A percentile compares a stretch with the other conserved stretches of the same genome.
Conservation (phyloP, 2,329 filamentous ascomycete genomes). For the Chrysosphaeria jannelii region DNA sequence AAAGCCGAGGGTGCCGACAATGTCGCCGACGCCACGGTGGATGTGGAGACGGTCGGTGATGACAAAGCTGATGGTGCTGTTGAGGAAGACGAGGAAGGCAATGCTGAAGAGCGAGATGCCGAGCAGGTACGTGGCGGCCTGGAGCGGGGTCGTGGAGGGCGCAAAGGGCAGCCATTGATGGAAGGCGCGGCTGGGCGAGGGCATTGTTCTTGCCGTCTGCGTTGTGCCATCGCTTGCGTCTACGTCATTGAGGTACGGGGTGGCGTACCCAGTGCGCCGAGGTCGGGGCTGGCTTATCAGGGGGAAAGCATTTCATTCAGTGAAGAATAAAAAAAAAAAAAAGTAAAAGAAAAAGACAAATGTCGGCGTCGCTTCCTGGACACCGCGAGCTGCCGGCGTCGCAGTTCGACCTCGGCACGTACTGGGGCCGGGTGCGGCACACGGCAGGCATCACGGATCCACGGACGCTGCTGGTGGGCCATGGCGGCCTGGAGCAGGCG, state of each 20-base stretch:
- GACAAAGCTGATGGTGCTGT: slow-evolving; percentile 59
- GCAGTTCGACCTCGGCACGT: slow-evolving; percentile 74
- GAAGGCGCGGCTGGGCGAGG: slow-evolving; percentile 3
- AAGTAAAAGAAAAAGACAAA: too few species aligned
- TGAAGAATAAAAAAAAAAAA: too few species aligned
- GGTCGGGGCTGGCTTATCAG: too few species aligned
- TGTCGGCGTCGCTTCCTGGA: slow-evolving; percentile 36
- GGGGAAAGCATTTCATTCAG: too few species aligned
- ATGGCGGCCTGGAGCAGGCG: slow-evolving; percentile 51
- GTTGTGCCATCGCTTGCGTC: too few species aligned
- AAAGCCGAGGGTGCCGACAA: slow-evolving; percentile 63
- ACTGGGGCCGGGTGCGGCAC: slow-evolving; percentile 84
- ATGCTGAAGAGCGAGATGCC: slow-evolving; percentile 68
- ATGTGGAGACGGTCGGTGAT: slow-evolving; percentile 56
- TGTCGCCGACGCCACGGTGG: slow-evolving; percentile 42
- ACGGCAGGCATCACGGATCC: slow-evolving; percentile 76
- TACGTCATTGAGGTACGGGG: too few species aligned
- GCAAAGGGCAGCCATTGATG: slow-evolving; percentile 26
- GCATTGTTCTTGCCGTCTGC: slow-evolving; percentile 1
- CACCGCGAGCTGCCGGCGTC: slow-evolving; percentile 65
- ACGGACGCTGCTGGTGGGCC: slow-evolving; percentile 69
- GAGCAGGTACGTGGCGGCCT: slow-evolving; percentile 47
- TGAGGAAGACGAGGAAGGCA: slow-evolving; percentile 69
- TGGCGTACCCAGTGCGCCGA: too few species aligned
- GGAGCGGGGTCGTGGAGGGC: slow-evolving; percentile 24